phyloP scores from a whole-genome alignment of 176 grass and related monocot species.

The Carex pumila region DNA sequence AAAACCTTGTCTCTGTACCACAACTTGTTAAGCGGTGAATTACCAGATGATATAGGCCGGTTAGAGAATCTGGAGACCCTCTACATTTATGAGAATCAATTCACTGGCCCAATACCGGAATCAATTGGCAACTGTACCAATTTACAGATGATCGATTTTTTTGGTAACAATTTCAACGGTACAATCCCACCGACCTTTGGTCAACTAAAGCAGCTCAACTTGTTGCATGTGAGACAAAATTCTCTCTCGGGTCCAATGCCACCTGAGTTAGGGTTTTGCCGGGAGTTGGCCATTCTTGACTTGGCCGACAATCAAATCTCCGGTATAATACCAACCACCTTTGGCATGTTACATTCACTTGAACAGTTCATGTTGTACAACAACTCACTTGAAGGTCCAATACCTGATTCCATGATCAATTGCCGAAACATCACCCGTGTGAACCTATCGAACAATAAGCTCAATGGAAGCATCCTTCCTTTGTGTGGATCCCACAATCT shows the following conservation, averaged over 20 bases:
- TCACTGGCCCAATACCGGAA: slow-evolving; percentile 52
- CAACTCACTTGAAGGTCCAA: slow-evolving; percentile 66
- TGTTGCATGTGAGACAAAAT: slow-evolving; percentile 84
- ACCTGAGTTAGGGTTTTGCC: slow-evolving; percentile 52
- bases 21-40: slow-evolving; percentile 47
- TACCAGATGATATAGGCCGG: slow-evolving; percentile 47
- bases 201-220: slow-evolving; percentile 46
- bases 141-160: slow-evolving; percentile 77
- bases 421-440: slow-evolving; percentile 88
- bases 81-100: slow-evolving; percentile 87
- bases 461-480: slow-evolving; percentile 64
- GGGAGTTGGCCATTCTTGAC: slow-evolving; percentile 50
- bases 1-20: slow-evolving; percentile 57
- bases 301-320: slow-evolving; percentile 74
- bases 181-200: slow-evolving; percentile 65
- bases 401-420: slow-evolving; percentile 81
- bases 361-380: slow-evolving; percentile 94
- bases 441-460: slow-evolving; percentile 84
- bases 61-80: slow-evolving; percentile 51
- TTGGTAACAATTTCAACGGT: slow-evolving; percentile 69
- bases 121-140: slow-evolving; percentile 65
- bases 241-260: slow-evolving; percentile 59
- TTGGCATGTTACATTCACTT: slow-evolving; percentile 56
- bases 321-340: slow-evolving; percentile 51
- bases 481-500: slow-evolving; percentile 57